Evolutionary conservation across 768 basidiomycete genomes (phyloP).

Genomic region (Psilocybe azurescens): DNA sequence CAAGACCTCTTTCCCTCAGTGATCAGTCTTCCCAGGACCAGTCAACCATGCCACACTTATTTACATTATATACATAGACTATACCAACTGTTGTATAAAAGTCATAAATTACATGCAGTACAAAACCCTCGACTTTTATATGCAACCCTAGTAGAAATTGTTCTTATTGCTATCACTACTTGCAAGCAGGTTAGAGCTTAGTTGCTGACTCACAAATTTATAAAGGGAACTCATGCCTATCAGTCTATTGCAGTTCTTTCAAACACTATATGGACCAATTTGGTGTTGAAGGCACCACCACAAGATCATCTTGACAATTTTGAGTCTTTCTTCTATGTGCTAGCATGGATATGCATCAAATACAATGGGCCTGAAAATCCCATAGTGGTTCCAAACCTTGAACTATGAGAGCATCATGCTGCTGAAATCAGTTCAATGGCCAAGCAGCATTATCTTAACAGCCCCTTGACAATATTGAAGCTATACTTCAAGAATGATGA

Average conservation of each 20-base stretch:
- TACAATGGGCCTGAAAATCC: not conserved
- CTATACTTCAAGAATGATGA: not conserved
- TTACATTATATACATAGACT: too few species aligned
- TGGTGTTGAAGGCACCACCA: not conserved
- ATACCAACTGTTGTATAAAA: too few species aligned
- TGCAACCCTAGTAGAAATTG: too few species aligned
- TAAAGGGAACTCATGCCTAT: constrained; percentile 6
- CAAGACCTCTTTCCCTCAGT: too few species aligned
- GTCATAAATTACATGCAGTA: too few species aligned
- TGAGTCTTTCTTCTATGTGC: constrained; percentile 12
- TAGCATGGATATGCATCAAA: not conserved
- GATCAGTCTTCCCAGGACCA: too few species aligned
- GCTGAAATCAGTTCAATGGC: not conserved
- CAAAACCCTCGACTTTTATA: too few species aligned
- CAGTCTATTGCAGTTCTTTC: constrained; percentile 4
- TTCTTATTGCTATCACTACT: too few species aligned
- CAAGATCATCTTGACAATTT: constrained; percentile 13
- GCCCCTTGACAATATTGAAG: not conserved
- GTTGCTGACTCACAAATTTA: not conserved
- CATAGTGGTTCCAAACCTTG: not conserved
- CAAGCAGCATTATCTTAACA: not conserved
- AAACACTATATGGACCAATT: not conserved
- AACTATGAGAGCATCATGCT: not conserved
- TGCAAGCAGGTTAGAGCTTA: too few species aligned
- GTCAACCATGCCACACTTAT: too few species aligned